Conservation (phyloP, 805 yeast genomes). For the Teunomyces pallodes region DNA sequence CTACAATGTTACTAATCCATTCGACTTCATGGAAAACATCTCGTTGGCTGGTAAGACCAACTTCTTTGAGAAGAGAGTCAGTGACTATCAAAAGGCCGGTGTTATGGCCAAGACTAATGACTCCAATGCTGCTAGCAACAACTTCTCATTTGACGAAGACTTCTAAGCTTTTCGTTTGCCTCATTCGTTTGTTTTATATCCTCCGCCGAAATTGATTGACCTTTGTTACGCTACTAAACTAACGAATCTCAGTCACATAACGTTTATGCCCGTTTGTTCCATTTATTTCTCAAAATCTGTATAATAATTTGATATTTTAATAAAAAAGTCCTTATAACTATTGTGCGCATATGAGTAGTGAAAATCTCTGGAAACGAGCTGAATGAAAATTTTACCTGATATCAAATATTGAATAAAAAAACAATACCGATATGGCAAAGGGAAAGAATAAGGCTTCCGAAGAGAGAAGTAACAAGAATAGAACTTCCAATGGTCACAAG, state of each 20-base stretch:
- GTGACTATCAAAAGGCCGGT: conserved; percentile 99
- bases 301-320: conserved; percentile 2
- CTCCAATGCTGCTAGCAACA: conserved; percentile 45
- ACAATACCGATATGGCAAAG: conserved; percentile 42
- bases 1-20: conserved; percentile 88
- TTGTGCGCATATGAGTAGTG: neutral
- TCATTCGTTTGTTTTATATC: neutral
- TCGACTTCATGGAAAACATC: conserved; percentile 98
- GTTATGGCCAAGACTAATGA: conserved; percentile 80
- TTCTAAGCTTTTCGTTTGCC: conserved; percentile 47
- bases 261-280: conserved; percentile 4
- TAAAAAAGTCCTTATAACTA: neutral
- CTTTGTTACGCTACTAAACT: neutral
- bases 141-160: conserved; percentile 89
- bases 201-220: neutral
- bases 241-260: neutral
- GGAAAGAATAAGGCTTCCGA: conserved; percentile 54
- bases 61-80: conserved; percentile 97
- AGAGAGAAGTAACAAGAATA: conserved; percentile 28
- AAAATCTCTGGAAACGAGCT: neutral
- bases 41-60: conserved; percentile 98
- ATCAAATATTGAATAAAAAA: neutral
- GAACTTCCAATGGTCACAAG: conserved; percentile 56
- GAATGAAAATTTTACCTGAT: neutral
- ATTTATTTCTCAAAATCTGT: conserved; percentile 5